These are phyloP conservation scores for Myxozyma monticola DNA, from an alignment of 805 yeast species.

Conservation along the genomic window DNA sequence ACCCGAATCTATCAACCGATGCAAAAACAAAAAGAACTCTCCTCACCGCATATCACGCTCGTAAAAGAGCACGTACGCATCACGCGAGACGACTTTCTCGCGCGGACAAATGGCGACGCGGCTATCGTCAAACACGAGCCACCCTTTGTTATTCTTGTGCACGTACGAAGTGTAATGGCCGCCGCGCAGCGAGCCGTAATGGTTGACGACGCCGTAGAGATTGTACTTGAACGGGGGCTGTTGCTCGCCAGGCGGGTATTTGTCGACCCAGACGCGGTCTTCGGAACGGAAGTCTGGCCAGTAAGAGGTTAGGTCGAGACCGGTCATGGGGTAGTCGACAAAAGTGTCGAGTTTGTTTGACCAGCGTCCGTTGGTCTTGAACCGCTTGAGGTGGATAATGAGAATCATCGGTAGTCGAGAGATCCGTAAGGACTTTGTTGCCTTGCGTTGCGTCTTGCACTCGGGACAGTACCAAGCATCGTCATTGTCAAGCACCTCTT, in stretches of 20 bases:
- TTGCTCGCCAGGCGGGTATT: constrained; percentile 69
- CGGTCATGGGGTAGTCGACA: constrained; percentile 63
- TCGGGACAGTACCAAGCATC: constrained; percentile 83
- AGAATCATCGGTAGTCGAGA: constrained; percentile 76
- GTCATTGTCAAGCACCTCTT: constrained; percentile 72
- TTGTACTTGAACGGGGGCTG: constrained; percentile 75
- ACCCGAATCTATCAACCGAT: too few relatives aligned
- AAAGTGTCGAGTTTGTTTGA: constrained; percentile 61
- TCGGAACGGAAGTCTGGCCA: constrained; percentile 59
- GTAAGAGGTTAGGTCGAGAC: constrained; percentile 64
- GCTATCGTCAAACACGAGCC: constrained; percentile 85
- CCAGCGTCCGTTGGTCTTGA: constrained; percentile 46
- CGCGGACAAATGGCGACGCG: constrained; percentile 48
- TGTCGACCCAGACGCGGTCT: constrained; percentile 48
- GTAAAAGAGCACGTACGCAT: constrained; percentile 83
- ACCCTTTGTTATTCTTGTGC: constrained; percentile 61
- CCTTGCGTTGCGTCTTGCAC: constrained; percentile 62
- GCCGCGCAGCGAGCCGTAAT: constrained; percentile 75
- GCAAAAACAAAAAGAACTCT: not conserved
- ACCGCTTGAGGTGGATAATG: constrained; percentile 83
- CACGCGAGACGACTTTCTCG: constrained; percentile 57
- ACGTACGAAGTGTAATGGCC: constrained; percentile 90
- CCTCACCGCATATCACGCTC: constrained; percentile 15
- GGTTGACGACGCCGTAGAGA: constrained; percentile 79
- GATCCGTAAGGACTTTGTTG: constrained; percentile 69